Base-by-base conservation (phyloP, 129 eudicot genomes). In the Deinandra increscens region DNA sequence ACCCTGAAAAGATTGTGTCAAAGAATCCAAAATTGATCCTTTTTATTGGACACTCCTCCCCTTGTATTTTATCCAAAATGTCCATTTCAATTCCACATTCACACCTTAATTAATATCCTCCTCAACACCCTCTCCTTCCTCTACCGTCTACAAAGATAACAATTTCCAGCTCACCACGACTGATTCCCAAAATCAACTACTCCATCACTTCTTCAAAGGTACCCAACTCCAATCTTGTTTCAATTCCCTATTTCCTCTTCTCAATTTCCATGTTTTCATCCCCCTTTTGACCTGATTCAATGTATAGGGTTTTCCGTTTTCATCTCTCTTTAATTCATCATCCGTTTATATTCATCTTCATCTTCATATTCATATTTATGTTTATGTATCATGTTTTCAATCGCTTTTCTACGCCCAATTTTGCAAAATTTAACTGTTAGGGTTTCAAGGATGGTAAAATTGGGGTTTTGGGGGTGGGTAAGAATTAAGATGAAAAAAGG, bases 201-300 rank as follows among this genome's bases (percentile, higher is more conserved):
- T 71, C 68, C 31, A 68, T 68, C 69, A 36, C 75, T 75, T 75
- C 75, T 58, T 48, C 53, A 10, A 58, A 76, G 80, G 80, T 76
- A 76, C 37, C 62, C 1, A 11, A 67, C 5, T 20, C 18, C 44
- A 34, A 13, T 67, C 58, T n/a, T 13, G 13, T 14, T 66, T 55
- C 68, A 10, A 45, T 67, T 58, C 48, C 63, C 1, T 44, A 0
- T 13, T 6, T 6, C 8, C 7, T 36, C 68, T 15, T 65, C 3
- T 15, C 9, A 20, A 34, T 22, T 58, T 34, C 19, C 26, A 15
- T 11, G 55, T 75, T 66, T 53, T 37, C 4, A 34, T 68, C 64
- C 34, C 31, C 29, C 2, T 36, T 19, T 68, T 7, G 22, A 44
- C 53, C 22, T 70, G n/a, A n/a, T n/a, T 43, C 37, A 7, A 36